Conservation (phyloP, 495 filamentous ascomycete genomes). For the Trichoderma orchidacearum region DNA sequence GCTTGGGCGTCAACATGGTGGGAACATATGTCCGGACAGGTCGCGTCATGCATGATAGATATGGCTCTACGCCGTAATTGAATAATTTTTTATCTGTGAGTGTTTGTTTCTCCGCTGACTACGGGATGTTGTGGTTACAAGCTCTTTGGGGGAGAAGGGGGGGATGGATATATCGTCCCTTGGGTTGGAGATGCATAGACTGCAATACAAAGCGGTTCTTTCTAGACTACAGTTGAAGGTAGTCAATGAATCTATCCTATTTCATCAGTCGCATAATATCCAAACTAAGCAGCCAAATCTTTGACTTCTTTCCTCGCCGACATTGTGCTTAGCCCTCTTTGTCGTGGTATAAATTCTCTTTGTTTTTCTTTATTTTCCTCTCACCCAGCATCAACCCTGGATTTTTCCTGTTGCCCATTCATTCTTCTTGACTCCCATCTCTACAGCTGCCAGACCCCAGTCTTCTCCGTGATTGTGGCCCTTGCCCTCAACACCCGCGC, state of each 20-base stretch:
- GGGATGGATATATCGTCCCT: too few relatives aligned
- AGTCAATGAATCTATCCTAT: too few relatives aligned
- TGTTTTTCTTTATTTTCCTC: not conserved
- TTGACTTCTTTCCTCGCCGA: not conserved
- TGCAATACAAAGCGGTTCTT: too few relatives aligned
- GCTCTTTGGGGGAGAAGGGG: too few relatives aligned
- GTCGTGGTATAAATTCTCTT: not conserved
- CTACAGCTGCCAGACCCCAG: constrained; percentile 67
- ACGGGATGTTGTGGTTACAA: not conserved
- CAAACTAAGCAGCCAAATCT: too few relatives aligned
- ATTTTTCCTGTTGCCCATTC: constrained; percentile 54
- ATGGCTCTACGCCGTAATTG: constrained; percentile 20
- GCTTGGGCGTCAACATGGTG: not conserved
- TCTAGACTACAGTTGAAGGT: too few relatives aligned
- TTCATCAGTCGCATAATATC: too few relatives aligned
- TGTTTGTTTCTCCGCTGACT: not conserved
- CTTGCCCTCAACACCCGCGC: constrained; percentile 52
- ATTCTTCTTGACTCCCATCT: constrained; percentile 57
- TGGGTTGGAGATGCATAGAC: too few relatives aligned
- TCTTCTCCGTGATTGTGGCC: constrained; percentile 80
- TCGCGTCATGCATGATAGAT: constrained; percentile 17
- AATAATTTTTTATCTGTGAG: constrained; percentile 14
- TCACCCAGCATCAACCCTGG: constrained; percentile 13
- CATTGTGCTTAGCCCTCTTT: not conserved
- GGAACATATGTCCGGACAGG: not conserved